Percentiles rank a stretch among this genome's conserved stretches.
phyloP scores from a whole-genome alignment of 495 filamentous ascomycete genomes.

The Annulohypoxylon stygium region DNA sequence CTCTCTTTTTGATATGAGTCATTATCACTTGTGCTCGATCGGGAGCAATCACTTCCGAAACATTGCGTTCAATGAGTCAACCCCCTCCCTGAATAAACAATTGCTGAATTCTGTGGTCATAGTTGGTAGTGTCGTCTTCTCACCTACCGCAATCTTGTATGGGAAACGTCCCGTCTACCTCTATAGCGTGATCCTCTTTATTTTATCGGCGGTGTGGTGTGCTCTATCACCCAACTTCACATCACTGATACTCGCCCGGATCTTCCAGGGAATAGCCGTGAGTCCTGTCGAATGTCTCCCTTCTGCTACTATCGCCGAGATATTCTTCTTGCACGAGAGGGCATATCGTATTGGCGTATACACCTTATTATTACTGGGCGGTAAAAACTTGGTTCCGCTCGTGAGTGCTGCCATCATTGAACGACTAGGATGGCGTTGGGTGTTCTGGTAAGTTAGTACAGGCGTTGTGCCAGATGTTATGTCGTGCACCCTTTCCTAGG shows the following conservation, averaged over 20 bases:
- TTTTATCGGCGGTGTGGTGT: constrained; percentile 86
- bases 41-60: too few species aligned
- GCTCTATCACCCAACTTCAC: constrained; percentile 82
- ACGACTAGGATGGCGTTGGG: constrained; percentile 87
- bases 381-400: constrained; percentile 92
- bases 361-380: constrained; percentile 87
- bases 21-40: too few species aligned
- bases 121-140: constrained; percentile 83
- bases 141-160: constrained; percentile 90
- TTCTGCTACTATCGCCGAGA: constrained; percentile 94
- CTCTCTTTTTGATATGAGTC: too few species aligned
- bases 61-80: too few species aligned
- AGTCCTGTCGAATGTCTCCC: constrained; percentile 95
- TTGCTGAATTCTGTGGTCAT: too few species aligned
- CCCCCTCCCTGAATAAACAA: too few species aligned
- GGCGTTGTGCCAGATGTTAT: neutral
- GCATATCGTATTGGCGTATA: constrained; percentile 98
- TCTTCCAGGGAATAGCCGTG: constrained; percentile 89
- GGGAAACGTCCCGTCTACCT: constrained; percentile 96
- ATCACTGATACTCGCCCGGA: constrained; percentile 83
- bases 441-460: constrained; percentile 76
- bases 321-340: constrained; percentile 95
- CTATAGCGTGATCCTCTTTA: constrained; percentile 78
- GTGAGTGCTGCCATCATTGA: constrained; percentile 90
- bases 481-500: neutral